phyloP scores from a whole-genome alignment of 257 asterid species.

The Lycium barbarum region DNA sequence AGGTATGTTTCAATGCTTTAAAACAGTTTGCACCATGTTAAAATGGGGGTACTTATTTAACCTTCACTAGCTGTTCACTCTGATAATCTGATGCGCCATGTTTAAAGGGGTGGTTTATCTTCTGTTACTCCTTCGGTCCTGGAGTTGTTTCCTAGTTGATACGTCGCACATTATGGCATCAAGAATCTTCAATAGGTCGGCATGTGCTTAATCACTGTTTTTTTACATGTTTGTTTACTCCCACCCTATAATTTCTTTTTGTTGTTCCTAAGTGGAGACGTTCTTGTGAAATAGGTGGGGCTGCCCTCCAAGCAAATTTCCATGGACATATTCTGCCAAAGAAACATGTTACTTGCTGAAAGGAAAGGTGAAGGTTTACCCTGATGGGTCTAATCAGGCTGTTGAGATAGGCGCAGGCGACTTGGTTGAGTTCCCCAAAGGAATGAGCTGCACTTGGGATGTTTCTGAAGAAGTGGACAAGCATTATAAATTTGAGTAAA shows the following conservation, averaged over 20 bases:
- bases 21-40: not conserved
- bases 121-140: not conserved
- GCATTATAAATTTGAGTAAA: constrained; percentile 51
- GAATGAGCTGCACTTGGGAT: constrained; percentile 64
- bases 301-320: constrained; percentile 56
- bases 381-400: constrained; percentile 44
- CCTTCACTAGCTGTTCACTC: constrained; percentile 11
- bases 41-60: constrained; percentile 4
- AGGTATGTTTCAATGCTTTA: not conserved
- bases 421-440: constrained; percentile 54
- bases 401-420: constrained; percentile 56
- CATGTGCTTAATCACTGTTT: not conserved
- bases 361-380: constrained; percentile 56
- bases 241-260: not conserved
- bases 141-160: not conserved
- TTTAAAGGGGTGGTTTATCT: not conserved
- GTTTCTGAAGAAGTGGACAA: constrained; percentile 56
- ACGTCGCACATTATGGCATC: not conserved
- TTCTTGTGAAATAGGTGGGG: constrained; percentile 49
- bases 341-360: constrained; percentile 52
- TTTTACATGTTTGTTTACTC: not conserved
- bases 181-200: not conserved
- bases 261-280: not conserved
- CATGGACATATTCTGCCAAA: constrained; percentile 57
- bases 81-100: constrained; percentile 5